A percentile compares a stretch with the other conserved stretches of the same genome.
These are phyloP conservation scores for Starmerella lactis-condensi DNA, from an alignment of 805 yeast species.

Conservation along the genomic window DNA sequence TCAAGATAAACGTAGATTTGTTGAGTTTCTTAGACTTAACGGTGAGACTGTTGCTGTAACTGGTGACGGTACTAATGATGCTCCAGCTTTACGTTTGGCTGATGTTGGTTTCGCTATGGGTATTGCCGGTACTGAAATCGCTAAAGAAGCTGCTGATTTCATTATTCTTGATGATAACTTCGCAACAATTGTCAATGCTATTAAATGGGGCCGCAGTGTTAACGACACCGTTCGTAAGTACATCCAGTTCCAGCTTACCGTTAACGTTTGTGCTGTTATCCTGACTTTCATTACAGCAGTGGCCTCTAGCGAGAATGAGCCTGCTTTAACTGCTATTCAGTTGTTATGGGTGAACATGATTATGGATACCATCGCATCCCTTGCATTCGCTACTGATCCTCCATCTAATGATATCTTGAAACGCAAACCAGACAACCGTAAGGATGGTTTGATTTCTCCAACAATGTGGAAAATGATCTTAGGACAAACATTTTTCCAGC, in stretches of 20 bases:
- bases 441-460: slow-evolving; percentile 57
- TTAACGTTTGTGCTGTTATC: slow-evolving; percentile 71
- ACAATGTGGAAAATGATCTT: slow-evolving; percentile 98
- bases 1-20: slow-evolving; percentile 62
- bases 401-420: slow-evolving; percentile 69
- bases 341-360: slow-evolving; percentile 92
- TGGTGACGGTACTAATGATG: slow-evolving; percentile 70
- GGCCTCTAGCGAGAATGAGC: slow-evolving; percentile 53
- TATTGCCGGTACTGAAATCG: slow-evolving; percentile 62
- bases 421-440: slow-evolving; percentile 68
- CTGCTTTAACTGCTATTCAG: slow-evolving; percentile 94
- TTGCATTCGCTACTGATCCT: slow-evolving; percentile 93
- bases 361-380: slow-evolving; percentile 96
- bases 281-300: slow-evolving; percentile 89
- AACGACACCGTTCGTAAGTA: slow-evolving; percentile 61
- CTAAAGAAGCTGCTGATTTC: slow-evolving; percentile 68
- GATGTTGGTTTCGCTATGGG: slow-evolving; percentile 81
- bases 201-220: slow-evolving; percentile 70
- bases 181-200: slow-evolving; percentile 58
- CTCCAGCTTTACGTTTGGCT: slow-evolving; percentile 56
- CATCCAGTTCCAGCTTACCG: slow-evolving; percentile 52
- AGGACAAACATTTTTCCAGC: slow-evolving; percentile 71
- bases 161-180: slow-evolving; percentile 61
- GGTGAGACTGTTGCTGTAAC: slow-evolving; percentile 59
- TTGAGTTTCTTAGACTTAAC: slow-evolving; percentile 53